These are phyloP conservation scores for Kodamaea ohmeri DNA, from an alignment of 1,139 yeast species.

Conservation along the genomic window DNA sequence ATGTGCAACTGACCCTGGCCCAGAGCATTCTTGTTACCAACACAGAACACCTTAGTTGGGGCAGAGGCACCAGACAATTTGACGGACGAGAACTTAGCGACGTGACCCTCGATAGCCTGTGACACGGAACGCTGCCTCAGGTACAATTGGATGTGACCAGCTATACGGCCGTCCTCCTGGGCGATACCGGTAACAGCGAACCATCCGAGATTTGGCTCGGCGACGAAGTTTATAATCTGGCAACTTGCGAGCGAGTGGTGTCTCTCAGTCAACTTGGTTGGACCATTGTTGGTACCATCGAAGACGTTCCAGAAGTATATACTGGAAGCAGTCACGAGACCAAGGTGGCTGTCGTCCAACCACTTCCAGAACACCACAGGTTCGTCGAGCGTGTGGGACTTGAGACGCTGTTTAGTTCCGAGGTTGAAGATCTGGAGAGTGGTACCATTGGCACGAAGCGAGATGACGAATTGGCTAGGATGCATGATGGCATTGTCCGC, in stretches of 20 bases:
- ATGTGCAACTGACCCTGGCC: constrained; percentile 89
- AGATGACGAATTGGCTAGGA: constrained; percentile 82
- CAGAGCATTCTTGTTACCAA: constrained; percentile 81
- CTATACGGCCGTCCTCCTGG: constrained; percentile 91
- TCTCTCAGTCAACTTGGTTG: constrained; percentile 76
- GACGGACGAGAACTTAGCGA: constrained; percentile 80
- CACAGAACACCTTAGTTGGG: constrained; percentile 86
- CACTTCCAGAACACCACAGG: constrained; percentile 97
- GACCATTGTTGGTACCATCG: constrained; percentile 77
- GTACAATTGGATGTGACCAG: constrained; percentile 92
- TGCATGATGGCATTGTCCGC: constrained; percentile 99
- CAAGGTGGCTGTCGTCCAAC: constrained; percentile 71
- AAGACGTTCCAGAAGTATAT: constrained; percentile 81
- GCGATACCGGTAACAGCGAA: constrained; percentile 93
- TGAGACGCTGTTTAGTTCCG: constrained; percentile 81
- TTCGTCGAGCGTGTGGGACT: constrained; percentile 81
- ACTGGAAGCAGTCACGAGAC: constrained; percentile 76
- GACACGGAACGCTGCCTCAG: constrained; percentile 87
- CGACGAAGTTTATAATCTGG: constrained; percentile 88
- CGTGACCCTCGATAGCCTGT: constrained; percentile 98
- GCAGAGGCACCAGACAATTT: constrained; percentile 68
- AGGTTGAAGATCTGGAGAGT: constrained; percentile 92
- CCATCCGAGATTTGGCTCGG: constrained; percentile 85
- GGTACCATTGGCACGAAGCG: constrained; percentile 93
- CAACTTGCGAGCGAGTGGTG: constrained; percentile 76